Evolutionary conservation across 1,284 basidiomycete species (phyloP).

Genomic region (Limonomyces culmigenus): DNA sequence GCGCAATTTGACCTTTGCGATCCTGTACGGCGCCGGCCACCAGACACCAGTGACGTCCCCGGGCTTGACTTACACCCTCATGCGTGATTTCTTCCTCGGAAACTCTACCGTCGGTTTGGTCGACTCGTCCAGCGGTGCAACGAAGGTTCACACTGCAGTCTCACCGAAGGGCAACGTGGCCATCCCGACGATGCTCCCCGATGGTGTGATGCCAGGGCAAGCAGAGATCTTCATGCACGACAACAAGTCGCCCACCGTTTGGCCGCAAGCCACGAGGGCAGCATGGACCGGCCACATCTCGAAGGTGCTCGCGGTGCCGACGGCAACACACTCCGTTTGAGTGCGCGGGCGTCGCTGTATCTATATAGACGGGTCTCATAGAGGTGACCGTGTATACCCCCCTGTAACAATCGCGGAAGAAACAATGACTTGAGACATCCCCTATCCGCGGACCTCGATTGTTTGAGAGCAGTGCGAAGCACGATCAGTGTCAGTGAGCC

Average conservation of each 20-base stretch:
- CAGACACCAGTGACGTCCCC: constrained; percentile 13
- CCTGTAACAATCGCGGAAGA: too few relatives aligned
- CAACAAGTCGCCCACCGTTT: constrained; percentile 28
- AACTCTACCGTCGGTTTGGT: constrained; percentile 12
- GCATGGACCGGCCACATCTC: constrained; percentile 31
- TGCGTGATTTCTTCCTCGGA: constrained; percentile 15
- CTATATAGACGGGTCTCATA: too few relatives aligned
- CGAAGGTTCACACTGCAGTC: constrained; percentile 2
- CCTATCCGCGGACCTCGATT: too few relatives aligned
- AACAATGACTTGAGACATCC: too few relatives aligned
- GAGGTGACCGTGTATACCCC: too few relatives aligned
- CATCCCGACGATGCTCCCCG: constrained; percentile 22
- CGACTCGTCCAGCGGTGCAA: background rate
- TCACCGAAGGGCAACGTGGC: constrained; percentile 27
- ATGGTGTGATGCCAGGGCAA: constrained; percentile 24
- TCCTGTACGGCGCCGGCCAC: constrained; percentile 14
- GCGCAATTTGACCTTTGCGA: constrained; percentile 14
- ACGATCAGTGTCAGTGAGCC: too few relatives aligned
- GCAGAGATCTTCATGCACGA: constrained; percentile 36
- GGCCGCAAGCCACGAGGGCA: constrained; percentile 32
- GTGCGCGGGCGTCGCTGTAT: too few relatives aligned
- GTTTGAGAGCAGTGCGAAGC: too few relatives aligned
- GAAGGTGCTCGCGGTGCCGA: background rate
- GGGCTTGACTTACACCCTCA: constrained; percentile 11
- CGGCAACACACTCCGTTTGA: too few relatives aligned